Percentiles rank a stretch among this genome's conserved stretches.
Conservation (phyloP, 2,329 filamentous ascomycete species). For the Daldinia sp. region DNA sequence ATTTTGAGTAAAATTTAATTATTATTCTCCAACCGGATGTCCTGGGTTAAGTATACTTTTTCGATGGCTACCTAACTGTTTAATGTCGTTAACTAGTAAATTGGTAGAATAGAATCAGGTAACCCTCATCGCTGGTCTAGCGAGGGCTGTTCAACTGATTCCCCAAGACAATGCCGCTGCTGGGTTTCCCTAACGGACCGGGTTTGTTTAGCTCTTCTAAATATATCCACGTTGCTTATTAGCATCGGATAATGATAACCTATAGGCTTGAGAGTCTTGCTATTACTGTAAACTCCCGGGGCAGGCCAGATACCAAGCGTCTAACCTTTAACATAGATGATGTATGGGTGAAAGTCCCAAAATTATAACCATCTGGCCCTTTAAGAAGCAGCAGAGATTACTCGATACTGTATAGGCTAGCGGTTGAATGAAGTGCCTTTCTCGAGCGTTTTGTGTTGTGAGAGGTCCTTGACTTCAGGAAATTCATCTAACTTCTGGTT, state of each 20-base stretch:
- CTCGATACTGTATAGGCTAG: conserved; percentile 13
- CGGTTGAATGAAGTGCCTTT: conserved; percentile 23
- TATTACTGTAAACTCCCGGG: not conserved
- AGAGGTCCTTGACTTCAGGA: conserved; percentile 6
- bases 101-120: not conserved
- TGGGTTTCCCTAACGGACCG: not conserved
- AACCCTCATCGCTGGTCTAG: not conserved
- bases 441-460: conserved; percentile 10
- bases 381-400: not conserved
- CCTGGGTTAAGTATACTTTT: not conserved
- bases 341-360: not conserved
- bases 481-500: conserved; percentile 18
- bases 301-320: not conserved
- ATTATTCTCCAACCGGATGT: not conserved
- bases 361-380: not conserved
- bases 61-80: not conserved
- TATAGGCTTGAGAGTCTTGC: not conserved
- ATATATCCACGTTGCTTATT: not conserved
- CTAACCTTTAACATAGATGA: not conserved
- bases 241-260: not conserved
- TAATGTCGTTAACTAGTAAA: not conserved
- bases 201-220: not conserved
- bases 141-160: not conserved
- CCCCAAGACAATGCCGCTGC: not conserved
- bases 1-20: too few relatives aligned